Conservation (phyloP, 2,329 filamentous ascomycete genomes). For the Colletotrichum costaricense region DNA sequence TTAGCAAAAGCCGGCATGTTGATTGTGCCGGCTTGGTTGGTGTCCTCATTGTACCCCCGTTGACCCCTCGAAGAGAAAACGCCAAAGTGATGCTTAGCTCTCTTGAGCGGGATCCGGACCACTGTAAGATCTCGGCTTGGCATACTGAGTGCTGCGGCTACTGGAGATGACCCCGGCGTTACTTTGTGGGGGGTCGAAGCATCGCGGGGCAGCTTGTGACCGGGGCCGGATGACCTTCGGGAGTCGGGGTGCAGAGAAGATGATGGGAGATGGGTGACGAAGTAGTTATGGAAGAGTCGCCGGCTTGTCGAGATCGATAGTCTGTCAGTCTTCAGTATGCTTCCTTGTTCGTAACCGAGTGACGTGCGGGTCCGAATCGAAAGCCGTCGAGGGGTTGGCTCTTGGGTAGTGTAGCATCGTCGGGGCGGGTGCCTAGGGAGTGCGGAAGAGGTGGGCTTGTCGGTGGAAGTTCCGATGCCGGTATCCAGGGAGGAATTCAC, state of each 20-base stretch:
- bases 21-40: constrained; percentile 93
- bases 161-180: constrained; percentile 64
- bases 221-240: constrained; percentile 69
- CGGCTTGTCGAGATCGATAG: constrained; percentile 37
- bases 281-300: constrained; percentile 90
- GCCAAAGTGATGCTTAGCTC: constrained; percentile 96
- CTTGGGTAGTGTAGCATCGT: not conserved
- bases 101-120: constrained; percentile 91
- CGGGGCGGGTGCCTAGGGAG: not conserved
- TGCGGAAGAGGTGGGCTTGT: not conserved
- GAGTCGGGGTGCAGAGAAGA: constrained; percentile 93
- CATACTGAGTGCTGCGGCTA: constrained; percentile 69
- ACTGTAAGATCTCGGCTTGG: constrained; percentile 84
- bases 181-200: constrained; percentile 83
- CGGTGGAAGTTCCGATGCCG: not conserved
- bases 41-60: constrained; percentile 91
- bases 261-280: constrained; percentile 94
- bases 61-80: constrained; percentile 82
- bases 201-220: constrained; percentile 88
- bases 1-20: constrained; percentile 94
- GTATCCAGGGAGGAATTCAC: not conserved
- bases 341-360: not conserved
- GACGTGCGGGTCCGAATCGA: not conserved
- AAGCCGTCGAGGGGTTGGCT: not conserved
- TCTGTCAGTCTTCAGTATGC: not conserved